phyloP scores from a whole-genome alignment of 2,329 filamentous ascomycete species.

The Xylariaceae sp. region DNA sequence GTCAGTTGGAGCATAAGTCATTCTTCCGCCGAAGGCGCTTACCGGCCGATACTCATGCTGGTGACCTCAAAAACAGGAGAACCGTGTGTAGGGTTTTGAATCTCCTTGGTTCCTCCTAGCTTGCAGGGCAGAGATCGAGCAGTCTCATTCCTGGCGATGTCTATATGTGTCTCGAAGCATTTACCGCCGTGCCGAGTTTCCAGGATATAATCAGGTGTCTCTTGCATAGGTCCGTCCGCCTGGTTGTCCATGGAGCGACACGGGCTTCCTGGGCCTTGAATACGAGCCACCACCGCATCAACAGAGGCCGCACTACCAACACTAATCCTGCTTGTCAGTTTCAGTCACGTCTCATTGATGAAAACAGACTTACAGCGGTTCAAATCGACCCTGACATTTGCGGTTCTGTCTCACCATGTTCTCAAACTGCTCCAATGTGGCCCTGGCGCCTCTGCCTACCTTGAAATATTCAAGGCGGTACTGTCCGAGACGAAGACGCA shows the following conservation, averaged over 20 bases:
- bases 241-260: constrained; percentile 23
- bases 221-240: constrained; percentile 14
- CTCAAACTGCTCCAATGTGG: constrained; percentile 21
- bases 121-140: constrained; percentile 1
- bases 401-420: constrained; percentile 23
- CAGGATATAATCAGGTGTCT: constrained; percentile 23
- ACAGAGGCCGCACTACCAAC: constrained; percentile 11
- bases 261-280: constrained; percentile 16
- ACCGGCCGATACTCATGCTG: constrained; percentile 33
- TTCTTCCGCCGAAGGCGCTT: constrained; percentile 10
- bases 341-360: not conserved
- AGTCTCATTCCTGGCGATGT: constrained; percentile 4
- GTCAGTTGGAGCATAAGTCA: not conserved
- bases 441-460: constrained; percentile 15
- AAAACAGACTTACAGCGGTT: constrained; percentile 19
- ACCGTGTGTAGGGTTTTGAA: constrained; percentile 6
- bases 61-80: constrained; percentile 25
- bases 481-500: constrained; percentile 21
- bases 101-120: constrained; percentile 13
- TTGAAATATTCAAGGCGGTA: constrained; percentile 13
- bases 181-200: constrained; percentile 19
- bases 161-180: constrained; percentile 20
- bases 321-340: constrained; percentile 18
- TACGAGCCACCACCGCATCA: constrained; percentile 14
- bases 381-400: constrained; percentile 12